Percentiles rank a stretch among this genome's conserved stretches.
These are phyloP conservation scores for Aureobasidium sp. DNA, from an alignment of 2,329 filamentous ascomycete species.

Conservation along the genomic window DNA sequence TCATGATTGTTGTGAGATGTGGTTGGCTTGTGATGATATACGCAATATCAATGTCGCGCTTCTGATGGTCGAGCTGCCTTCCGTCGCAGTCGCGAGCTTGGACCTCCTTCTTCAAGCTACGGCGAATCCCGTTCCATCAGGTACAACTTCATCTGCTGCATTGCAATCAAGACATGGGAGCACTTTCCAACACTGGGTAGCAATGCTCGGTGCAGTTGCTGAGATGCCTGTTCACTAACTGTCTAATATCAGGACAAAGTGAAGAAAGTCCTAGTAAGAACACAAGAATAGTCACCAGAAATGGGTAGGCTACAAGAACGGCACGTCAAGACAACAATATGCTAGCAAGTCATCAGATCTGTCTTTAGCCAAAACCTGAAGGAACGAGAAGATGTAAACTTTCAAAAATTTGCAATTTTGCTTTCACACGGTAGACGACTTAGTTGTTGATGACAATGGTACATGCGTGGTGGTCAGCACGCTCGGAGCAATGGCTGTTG, in stretches of 20 bases:
- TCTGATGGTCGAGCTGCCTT: neutral
- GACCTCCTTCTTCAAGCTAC: neutral
- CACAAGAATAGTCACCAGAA: neutral
- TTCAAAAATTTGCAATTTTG: slow-evolving; percentile 13
- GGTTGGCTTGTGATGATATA: neutral
- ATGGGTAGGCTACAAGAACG: neutral
- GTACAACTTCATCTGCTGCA: neutral
- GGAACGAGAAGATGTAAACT: neutral
- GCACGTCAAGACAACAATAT: neutral
- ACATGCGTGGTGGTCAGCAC: neutral
- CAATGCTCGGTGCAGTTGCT: too few species aligned
- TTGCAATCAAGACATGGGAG: neutral
- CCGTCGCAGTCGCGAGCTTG: slow-evolving; percentile 1
- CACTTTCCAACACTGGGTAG: neutral
- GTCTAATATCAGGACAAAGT: too few species aligned
- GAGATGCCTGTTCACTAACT: too few species aligned
- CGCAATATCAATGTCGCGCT: slow-evolving; percentile 5
- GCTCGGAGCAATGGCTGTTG: neutral
- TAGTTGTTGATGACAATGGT: slow-evolving; percentile 8
- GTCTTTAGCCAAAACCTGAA: too few species aligned
- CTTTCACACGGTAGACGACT: slow-evolving; percentile 6
- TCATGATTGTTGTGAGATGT: neutral
- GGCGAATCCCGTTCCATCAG: neutral
- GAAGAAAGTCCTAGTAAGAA: too few species aligned
- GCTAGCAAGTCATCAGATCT: neutral